These are phyloP conservation scores for Talaromyces sp. DNA, from an alignment of 2,329 filamentous ascomycete species.

Conservation along the genomic window DNA sequence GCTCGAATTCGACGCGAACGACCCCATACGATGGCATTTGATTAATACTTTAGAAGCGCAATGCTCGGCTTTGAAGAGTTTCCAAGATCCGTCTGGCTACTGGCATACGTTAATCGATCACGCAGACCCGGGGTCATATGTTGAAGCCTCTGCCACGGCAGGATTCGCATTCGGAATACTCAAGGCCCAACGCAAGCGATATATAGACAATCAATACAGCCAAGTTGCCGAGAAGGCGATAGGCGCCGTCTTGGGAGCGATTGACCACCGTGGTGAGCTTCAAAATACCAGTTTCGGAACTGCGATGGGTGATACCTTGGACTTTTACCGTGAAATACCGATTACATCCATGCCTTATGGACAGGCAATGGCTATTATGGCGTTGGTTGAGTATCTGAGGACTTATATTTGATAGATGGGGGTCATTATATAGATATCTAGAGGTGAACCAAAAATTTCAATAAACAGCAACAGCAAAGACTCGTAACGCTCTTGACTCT, in stretches of 20 bases:
- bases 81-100: constrained; percentile 59
- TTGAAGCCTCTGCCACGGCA: constrained; percentile 71
- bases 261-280: constrained; percentile 64
- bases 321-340: constrained; percentile 73
- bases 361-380: constrained; percentile 80
- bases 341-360: constrained; percentile 79
- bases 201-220: constrained; percentile 59
- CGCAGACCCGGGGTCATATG: constrained; percentile 58
- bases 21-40: constrained; percentile 53
- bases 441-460: neutral
- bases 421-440: neutral
- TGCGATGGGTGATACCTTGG: constrained; percentile 65
- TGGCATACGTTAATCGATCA: constrained; percentile 73
- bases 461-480: neutral
- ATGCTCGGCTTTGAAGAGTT: constrained; percentile 55
- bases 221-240: constrained; percentile 61
- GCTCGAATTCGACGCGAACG: constrained; percentile 53
- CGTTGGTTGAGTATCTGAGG: constrained; percentile 66
- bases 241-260: constrained; percentile 60
- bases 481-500: neutral
- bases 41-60: constrained; percentile 60
- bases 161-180: constrained; percentile 77
- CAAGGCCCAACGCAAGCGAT: constrained; percentile 65
- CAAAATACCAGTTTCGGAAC: constrained; percentile 73
- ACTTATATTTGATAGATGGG: constrained; percentile 44